Conservation (phyloP, 73 alveolate genomes). For the Paramecium bursaria region DNA sequence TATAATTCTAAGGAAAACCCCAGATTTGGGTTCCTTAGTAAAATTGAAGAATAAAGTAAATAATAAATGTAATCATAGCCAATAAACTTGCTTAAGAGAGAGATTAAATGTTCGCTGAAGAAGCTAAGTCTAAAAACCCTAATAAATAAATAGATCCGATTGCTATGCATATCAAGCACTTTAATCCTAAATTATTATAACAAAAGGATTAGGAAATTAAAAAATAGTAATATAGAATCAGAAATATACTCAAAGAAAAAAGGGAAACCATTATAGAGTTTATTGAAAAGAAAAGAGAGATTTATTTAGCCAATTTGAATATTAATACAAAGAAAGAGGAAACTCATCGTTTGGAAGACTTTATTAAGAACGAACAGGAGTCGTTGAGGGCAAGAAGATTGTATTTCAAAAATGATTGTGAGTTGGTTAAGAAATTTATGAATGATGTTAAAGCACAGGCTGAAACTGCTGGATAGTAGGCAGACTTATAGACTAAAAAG, state of each 20-base stretch:
- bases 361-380: constrained; percentile 64
- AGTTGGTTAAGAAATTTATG: constrained; percentile 57
- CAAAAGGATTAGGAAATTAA: constrained; percentile 46
- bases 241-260: constrained; percentile 53
- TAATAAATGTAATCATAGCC: constrained; percentile 10
- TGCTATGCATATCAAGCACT: constrained; percentile 36
- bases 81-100: constrained; percentile 65
- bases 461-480: constrained; percentile 35
- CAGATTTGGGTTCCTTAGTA: constrained; percentile 33
- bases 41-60: constrained; percentile 40
- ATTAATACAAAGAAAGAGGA: constrained; percentile 63
- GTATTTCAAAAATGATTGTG: constrained; percentile 69
- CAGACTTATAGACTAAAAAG: constrained; percentile 37
- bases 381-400: constrained; percentile 65
- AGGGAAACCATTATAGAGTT: constrained; percentile 66
- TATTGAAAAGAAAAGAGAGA: constrained; percentile 66
- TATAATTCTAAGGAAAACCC: constrained; percentile 23
- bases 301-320: constrained; percentile 60
- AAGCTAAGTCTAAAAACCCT: constrained; percentile 28
- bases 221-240: constrained; percentile 53
- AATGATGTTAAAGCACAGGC: constrained; percentile 62
- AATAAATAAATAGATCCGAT: constrained; percentile 10
- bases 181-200: constrained; percentile 35
- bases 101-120: constrained; percentile 51
- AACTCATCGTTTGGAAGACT: constrained; percentile 58